Percentiles rank a stretch among this genome's conserved stretches.
Conservation (phyloP, 805 yeast genomes). For the Cyberlindnera saturnus region DNA sequence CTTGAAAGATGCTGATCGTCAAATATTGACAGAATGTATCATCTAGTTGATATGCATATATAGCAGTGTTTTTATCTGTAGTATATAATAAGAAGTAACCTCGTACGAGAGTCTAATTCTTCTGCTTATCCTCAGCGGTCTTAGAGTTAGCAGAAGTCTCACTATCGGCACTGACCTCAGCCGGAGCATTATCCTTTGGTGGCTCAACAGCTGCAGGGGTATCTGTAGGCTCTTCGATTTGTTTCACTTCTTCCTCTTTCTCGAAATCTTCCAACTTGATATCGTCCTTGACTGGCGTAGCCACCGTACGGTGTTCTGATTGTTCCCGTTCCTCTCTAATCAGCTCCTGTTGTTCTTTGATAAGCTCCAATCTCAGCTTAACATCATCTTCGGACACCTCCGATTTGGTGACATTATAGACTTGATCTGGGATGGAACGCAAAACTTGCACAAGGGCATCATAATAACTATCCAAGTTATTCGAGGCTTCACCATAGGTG, state of each 20-base stretch:
- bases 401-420: conserved; percentile 89
- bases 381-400: conserved; percentile 62
- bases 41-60: neutral
- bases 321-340: conserved; percentile 84
- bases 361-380: conserved; percentile 63
- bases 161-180: neutral
- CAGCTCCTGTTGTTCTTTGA: conserved; percentile 74
- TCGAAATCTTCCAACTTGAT: conserved; percentile 34
- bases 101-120: neutral
- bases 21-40: conserved; percentile 35
- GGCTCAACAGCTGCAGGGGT: conserved; percentile 10
- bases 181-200: conserved; percentile 6
- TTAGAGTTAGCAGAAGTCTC: too few species aligned
- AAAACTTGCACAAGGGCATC: conserved; percentile 86
- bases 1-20: conserved; percentile 47
- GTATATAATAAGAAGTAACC: neutral
- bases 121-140: neutral
- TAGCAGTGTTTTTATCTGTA: neutral
- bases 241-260: conserved; percentile 14
- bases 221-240: conserved; percentile 4
- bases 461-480: conserved; percentile 49
- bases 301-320: conserved; percentile 36
- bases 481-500: conserved; percentile 65
- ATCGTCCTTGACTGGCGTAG: conserved; percentile 28
- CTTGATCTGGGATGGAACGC: conserved; percentile 89